Evolutionary conservation across 2,329 filamentous ascomycete species (phyloP), one percentile per base, ranked within the genome.

Genomic region (Phialocephala sp.): DNA sequence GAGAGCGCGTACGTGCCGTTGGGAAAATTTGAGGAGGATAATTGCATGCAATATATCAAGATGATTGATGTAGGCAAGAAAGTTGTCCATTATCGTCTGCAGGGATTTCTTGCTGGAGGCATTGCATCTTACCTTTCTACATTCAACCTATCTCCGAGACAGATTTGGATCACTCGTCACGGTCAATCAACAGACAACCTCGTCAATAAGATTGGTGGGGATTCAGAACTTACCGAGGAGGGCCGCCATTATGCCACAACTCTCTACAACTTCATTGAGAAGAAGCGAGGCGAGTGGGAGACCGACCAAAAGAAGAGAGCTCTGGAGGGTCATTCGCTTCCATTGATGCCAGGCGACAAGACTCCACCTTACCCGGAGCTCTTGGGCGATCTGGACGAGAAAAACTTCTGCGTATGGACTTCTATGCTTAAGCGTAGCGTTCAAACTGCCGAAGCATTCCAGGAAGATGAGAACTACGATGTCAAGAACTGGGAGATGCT

Each of bases 1-100:
- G 93, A 97, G 78, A 96, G 94, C 74, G 93, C 93, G 18, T 99
- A 99, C 74, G 89, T 94, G 8, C 92, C 95, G 0, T 83, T 99
- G 1, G 95, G 95, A 37, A 87, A 93, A 50, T 96, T 93, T 69
- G 95, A 99, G 77, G 95, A 99, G 79, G 85, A 91, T 24, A 86
- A 96, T 74, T 89, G 94, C 73, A 90, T 97, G 86, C 92, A 96
- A 66, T 99, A 97, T 76, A 96, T 99, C 55, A 71, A 92, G 82
- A 97, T 98, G 91, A 92, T 98, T 70, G 95, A 99, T 77, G 95
- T 99, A 2, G 95, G 95, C 50, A 89, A 94, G 67, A 99, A 99
- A 79, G 86, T 98, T 67, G 89, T 98, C 52, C 91, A 94, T 56
- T 91, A 97, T 77, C 91, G 95, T 68, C 89, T 97, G 67, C 91